A percentile compares a stretch with the other conserved stretches of the same genome.
Evolutionary conservation across 768 basidiomycete genomes (phyloP).

Genomic region (Phylloporus arenicola): DNA sequence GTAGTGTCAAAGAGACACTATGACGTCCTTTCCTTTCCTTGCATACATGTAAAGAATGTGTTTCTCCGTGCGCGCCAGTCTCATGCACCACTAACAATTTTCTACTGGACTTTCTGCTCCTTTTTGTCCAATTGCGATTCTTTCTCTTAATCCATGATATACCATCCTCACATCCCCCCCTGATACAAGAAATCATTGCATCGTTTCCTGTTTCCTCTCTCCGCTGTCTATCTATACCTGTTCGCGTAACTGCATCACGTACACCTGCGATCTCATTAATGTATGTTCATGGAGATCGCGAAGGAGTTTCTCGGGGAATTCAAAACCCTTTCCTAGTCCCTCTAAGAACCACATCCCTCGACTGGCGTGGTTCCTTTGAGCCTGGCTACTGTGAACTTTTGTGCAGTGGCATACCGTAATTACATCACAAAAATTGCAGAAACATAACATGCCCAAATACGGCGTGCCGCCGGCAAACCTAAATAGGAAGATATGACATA

Average conservation of each 20-base stretch:
- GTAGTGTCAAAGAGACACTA: constrained; percentile 40
- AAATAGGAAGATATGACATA: no score
- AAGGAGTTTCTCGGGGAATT: constrained; percentile 14
- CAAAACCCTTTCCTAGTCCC: background rate
- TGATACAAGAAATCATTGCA: constrained; percentile 16
- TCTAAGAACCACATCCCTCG: background rate
- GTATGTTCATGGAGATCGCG: constrained; percentile 14
- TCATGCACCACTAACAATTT: constrained; percentile 11
- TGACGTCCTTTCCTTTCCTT: constrained; percentile 15
- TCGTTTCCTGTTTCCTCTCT: constrained; percentile 2
- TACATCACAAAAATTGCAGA: no score
- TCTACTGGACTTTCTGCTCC: constrained; percentile 9
- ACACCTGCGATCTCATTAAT: constrained; percentile 29
- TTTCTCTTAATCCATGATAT: constrained; percentile 11
- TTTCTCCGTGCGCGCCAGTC: constrained; percentile 12
- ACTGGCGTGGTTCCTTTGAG: background rate
- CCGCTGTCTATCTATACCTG: constrained; percentile 28
- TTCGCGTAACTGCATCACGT: constrained; percentile 26
- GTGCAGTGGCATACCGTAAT: no score
- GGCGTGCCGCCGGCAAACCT: no score
- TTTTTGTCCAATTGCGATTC: constrained; percentile 4
- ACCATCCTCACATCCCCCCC: constrained; percentile 10
- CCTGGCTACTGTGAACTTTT: background rate
- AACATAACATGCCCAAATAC: no score
- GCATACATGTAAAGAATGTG: constrained; percentile 19